Base-by-base conservation (phyloP, 768 basidiomycete species). In the Lactarius pseudohatsudake region DNA sequence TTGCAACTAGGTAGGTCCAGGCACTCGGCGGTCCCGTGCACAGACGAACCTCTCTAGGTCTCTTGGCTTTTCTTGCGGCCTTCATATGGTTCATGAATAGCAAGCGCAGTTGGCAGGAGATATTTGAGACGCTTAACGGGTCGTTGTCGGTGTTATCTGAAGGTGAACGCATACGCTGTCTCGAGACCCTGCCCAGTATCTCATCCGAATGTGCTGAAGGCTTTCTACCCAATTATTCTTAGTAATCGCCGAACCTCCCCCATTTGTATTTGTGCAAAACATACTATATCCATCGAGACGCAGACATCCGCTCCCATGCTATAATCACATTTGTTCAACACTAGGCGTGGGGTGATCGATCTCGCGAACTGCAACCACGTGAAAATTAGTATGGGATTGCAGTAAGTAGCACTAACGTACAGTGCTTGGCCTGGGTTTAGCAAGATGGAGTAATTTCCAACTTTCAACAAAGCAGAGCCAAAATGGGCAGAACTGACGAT, bases 11-110 rank as follows among this genome's bases (percentile, higher is more conserved):
- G 66, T 67, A 36, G 26, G 65, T 43, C 26, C 7, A 56, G 28
- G 18, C 16, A 40, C 28, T 61, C 5, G 22, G 32, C 15, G 5
- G 22, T 28, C 57, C 30, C 38, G 18, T 36, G 1, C 47, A 53
- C 50, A 56, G 53, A 45, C 28, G 28, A 28, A 55, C 34, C 5
- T 30, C 22, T 47, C 16, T 30, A 67, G 66, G 66, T 6, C 62
- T 67, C 18, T 59, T 67, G 28, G 32, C 41, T 55, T 50, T 67
- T 30, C 66, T 67, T 47, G 66, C 58, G 4, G 28, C 53, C 22
- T 55, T 67, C 26, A 67, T 67, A 59, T 67, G 66, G 66, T 59
- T 67, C 53, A 67, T 67, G 66, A 67, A 64, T 41, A 59, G 62
- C 54, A 64, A 45, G 28, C 57, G 58, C 50, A 60, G 53, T 47